Conservation (phyloP, 2,329 filamentous ascomycete genomes). For the Rhynchosporium graminicola region DNA sequence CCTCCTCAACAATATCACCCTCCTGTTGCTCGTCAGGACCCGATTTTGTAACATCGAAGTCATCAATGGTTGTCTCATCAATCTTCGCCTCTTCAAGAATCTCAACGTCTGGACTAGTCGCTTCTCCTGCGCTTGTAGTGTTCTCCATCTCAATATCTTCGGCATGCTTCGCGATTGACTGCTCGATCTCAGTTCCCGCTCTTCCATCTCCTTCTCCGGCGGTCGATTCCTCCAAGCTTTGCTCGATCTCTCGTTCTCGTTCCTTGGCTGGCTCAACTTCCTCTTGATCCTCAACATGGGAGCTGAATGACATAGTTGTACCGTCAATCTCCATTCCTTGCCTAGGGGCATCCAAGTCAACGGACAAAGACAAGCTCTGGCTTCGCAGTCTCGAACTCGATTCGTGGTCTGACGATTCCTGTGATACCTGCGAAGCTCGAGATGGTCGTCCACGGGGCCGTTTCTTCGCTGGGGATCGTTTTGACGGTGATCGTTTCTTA, state of each 20-base stretch:
- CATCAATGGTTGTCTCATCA: slow-evolving; percentile 15
- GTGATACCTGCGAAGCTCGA: slow-evolving; percentile 19
- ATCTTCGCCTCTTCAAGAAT: slow-evolving; percentile 23
- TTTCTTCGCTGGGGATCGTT: slow-evolving; percentile 22
- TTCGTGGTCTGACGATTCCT: slow-evolving; percentile 2
- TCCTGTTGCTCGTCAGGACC: not conserved
- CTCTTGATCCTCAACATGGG: not conserved
- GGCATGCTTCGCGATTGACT: slow-evolving; percentile 1
- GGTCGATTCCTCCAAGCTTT: not conserved
- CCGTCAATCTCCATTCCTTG: slow-evolving; percentile 13
- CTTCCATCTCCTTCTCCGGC: not conserved
- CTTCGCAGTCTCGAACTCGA: slow-evolving; percentile 17
- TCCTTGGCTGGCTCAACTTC: not conserved
- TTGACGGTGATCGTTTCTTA: slow-evolving; percentile 16
- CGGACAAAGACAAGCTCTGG: slow-evolving; percentile 3
- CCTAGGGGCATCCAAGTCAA: slow-evolving; percentile 24
- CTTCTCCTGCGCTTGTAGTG: not conserved
- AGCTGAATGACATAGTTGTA: slow-evolving; percentile 3
- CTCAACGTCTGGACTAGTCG: slow-evolving; percentile 14
- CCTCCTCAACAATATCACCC: slow-evolving; percentile 2
- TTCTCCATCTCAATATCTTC: slow-evolving; percentile 2
- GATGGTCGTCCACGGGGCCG: slow-evolving; percentile 21
- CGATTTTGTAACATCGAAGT: not conserved
- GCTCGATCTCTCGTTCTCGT: not conserved
- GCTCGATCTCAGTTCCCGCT: not conserved